Base-by-base conservation (phyloP, 495 filamentous ascomycete species). In the Umbilicaria muhlenbergii region DNA sequence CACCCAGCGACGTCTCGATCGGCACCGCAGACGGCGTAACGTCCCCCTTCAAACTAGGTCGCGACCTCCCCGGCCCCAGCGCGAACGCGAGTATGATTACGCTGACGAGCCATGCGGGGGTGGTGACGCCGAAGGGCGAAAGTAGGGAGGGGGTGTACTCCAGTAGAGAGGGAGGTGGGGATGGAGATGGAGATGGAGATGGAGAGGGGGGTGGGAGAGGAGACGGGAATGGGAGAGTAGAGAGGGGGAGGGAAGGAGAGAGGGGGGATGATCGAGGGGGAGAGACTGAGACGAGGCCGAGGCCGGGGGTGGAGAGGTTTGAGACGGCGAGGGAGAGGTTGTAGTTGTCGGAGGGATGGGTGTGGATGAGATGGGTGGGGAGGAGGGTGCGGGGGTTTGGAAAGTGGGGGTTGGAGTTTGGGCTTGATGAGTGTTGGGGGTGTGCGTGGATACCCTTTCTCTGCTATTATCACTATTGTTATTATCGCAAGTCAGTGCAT, bases 71-170 rank as follows among this genome's bases (percentile, higher is more conserved):
- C 3, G 40, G 34, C 14, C 32, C 18, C 11, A 55, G 52, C 19
- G 49, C 52, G 1, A 52, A 52, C 16, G 49, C 52, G 0, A 55
- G 52, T 19, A 55, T 44, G 11, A 36, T 52, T 10, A 55, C 52
- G 8, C 36, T 55, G 32, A 45, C 34, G 36, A 55, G 46, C 36
- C 41, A 47, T 19, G 46, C 41, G 3, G 44, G 48, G 2, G 39
- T 51, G 12, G 28, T 40, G 0, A 43, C 49, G 15, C 51, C 51
- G 1, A 41, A 39, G 16, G 48, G 16, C 11, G 37, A 46, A 2
- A 46, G 34, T 42, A 48, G 3, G 15, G 38, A 1, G 43, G 45
- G 0, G 42, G 31, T 11, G 13, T 3, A 2, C 3, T 11, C 0
- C 21, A 15, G 5, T 14, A 32, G 8, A 17, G 15, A 12, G 11